Conservation (phyloP, 192 early-diverging fungal species). For the Radiomyces spectabilis region DNA sequence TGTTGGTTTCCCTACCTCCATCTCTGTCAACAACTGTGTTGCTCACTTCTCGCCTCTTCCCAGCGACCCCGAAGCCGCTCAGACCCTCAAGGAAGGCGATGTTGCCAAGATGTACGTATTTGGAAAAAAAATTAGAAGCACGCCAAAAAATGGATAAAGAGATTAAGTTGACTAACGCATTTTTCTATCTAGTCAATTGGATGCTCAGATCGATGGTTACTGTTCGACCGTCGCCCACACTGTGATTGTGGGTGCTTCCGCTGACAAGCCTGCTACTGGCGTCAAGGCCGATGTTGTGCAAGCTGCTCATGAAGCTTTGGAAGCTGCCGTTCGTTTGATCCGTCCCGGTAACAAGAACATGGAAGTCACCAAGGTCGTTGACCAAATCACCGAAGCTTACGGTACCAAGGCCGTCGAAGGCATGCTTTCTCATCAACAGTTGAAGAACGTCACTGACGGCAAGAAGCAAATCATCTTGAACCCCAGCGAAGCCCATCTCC, state of each 20-base stretch:
- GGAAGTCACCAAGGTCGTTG: constrained; percentile 69
- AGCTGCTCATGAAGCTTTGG: constrained; percentile 78
- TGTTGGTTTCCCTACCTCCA: constrained; percentile 81
- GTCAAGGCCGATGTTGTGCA: constrained; percentile 80
- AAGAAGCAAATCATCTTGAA: constrained; percentile 90
- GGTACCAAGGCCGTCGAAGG: constrained; percentile 87
- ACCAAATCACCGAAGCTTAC: constrained; percentile 75
- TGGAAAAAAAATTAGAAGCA: background rate
- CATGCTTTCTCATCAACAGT: constrained; percentile 84
- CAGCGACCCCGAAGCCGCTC: constrained; percentile 53
- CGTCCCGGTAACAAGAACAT: constrained; percentile 75
- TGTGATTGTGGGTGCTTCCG: constrained; percentile 74
- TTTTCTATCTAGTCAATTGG: constrained; percentile 52
- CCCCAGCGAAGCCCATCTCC: constrained; percentile 69
- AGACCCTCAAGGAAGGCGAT: constrained; percentile 68
- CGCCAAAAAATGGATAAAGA: background rate
- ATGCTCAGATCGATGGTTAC: constrained; percentile 90
- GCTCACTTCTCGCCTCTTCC: constrained; percentile 82
- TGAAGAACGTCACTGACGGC: constrained; percentile 84
- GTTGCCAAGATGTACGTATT: constrained; percentile 78
- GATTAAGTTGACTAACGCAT: background rate
- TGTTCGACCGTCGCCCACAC: constrained; percentile 77
- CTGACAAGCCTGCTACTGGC: constrained; percentile 68
- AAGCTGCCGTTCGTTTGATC: constrained; percentile 80
- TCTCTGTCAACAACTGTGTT: constrained; percentile 79